These are phyloP conservation scores for Fusarium sp. DNA, from an alignment of 2,329 filamentous ascomycete genomes.

Conservation along the genomic window DNA sequence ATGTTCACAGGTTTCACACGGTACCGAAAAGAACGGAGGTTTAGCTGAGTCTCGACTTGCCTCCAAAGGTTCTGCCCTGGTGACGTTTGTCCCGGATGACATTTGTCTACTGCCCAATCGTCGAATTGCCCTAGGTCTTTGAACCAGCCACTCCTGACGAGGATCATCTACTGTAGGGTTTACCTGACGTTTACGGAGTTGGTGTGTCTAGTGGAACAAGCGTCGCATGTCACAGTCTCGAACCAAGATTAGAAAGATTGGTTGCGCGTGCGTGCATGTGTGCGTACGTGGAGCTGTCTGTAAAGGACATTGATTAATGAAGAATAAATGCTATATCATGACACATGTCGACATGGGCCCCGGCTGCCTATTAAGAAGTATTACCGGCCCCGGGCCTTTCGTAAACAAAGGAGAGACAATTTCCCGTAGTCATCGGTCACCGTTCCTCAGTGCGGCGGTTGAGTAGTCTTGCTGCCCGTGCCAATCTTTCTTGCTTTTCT, in stretches of 20 bases:
- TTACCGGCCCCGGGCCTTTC: constrained; percentile 37
- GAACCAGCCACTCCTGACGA: neutral
- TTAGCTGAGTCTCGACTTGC: constrained; percentile 7
- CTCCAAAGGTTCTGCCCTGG: constrained; percentile 6
- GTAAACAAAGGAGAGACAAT: constrained; percentile 23
- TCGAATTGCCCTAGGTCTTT: neutral
- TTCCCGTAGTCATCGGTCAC: constrained; percentile 22
- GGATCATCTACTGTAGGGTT: neutral
- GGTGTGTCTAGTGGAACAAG: constrained; percentile 8
- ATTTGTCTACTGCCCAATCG: constrained; percentile 6
- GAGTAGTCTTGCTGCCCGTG: constrained; percentile 59
- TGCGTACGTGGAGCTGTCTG: constrained; percentile 33
- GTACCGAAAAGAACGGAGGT: constrained; percentile 15
- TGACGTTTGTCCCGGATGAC: constrained; percentile 14
- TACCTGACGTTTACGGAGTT: constrained; percentile 6
- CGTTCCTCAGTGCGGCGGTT: constrained; percentile 39
- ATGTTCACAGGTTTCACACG: constrained; percentile 25
- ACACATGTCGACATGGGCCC: constrained; percentile 49
- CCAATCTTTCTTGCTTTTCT: constrained; percentile 58
- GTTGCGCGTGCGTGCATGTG: constrained; percentile 26
- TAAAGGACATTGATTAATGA: constrained; percentile 49
- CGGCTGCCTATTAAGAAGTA: constrained; percentile 45
- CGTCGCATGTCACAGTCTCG: constrained; percentile 21
- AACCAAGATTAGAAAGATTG: constrained; percentile 29
- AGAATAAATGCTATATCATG: constrained; percentile 53